Evolutionary conservation across 2,329 filamentous ascomycete species (phyloP), one percentile per base, ranked within the genome.

Genomic region (Epichloe sibirici): DNA sequence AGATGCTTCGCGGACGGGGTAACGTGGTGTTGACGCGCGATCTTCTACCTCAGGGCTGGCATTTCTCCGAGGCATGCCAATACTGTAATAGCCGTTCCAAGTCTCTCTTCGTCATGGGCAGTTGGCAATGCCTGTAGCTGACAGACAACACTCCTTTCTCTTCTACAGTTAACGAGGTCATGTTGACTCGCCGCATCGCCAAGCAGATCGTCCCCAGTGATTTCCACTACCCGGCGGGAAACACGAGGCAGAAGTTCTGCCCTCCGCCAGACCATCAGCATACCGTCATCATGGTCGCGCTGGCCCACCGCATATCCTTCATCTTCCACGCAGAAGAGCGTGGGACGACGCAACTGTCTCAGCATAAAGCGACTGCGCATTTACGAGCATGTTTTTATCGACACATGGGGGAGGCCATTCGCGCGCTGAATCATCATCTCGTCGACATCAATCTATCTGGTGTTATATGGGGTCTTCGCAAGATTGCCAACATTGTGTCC

Each of bases 251-350:
- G 45, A 47, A 38, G n/a, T 47, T 38, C 45, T 47, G 34, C 5
- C 45, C 45, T 25, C 45, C 45, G 12, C 45, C 45, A 47, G 45
- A 47, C n/a, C 45, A 47, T 9, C 45, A 47, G 45, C 45, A 47
- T 15, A 37, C 45, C 34, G 12, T 47, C 31, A 47, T 47, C 45
- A 47, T 47, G 45, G 6, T 47, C 5, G 45, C 34, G 31, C 45
- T 47, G 12, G 45, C 45, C 17, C 45, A 47, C 21, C 45, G 45
- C 5, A 47, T 47, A 35, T 38, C 45, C 34, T 47, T 38, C 13
- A 23, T 47, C 17, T 37, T 25, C 31, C 45, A 47, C 17, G 21
- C 45, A 1, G 45, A 47, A 21, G 31, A 47, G 45, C 21, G 45
- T 3, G 45, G 34, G 21, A 25, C 45, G 7, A 35, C 34, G 6